A percentile compares a stretch with the other conserved stretches of the same genome.
phyloP scores from a whole-genome alignment of 2,329 filamentous ascomycete genomes.

The Penicillium sp. region DNA sequence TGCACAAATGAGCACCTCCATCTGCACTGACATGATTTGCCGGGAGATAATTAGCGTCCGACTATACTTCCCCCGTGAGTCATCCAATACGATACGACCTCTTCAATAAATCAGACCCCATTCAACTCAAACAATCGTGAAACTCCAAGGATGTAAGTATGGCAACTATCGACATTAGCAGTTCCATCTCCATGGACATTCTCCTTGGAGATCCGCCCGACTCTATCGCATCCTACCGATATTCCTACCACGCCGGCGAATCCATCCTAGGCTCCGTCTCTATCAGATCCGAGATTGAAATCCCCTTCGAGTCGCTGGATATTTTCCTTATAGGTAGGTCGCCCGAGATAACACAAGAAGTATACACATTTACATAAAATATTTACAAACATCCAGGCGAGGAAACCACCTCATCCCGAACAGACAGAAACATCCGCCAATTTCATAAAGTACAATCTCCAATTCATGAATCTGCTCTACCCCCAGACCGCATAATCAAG shows the following conservation, averaged over 20 bases:
- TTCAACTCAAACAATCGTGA: not conserved
- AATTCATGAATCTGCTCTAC: not conserved
- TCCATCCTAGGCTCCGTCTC: not conserved
- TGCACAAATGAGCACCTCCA: too few species aligned
- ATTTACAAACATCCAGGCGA: not conserved
- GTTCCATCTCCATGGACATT: not conserved
- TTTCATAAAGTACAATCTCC: not conserved
- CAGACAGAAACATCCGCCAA: not conserved
- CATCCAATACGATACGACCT: not conserved
- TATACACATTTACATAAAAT: not conserved
- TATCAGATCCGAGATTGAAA: not conserved
- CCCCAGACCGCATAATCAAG: not conserved
- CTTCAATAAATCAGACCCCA: not conserved
- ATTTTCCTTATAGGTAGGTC: not conserved
- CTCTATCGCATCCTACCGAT: not conserved
- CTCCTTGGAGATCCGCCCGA: not conserved
- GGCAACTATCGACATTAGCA: not conserved
- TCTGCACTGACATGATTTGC: not conserved
- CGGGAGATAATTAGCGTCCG: not conserved
- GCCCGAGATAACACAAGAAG: not conserved
- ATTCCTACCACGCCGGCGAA: not conserved
- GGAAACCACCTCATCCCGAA: not conserved
- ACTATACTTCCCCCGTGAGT: not conserved
- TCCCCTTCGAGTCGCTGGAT: not conserved
- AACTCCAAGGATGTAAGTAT: not conserved